phyloP scores from a whole-genome alignment of 208 protist species.

The Crithidia brevicula region DNA sequence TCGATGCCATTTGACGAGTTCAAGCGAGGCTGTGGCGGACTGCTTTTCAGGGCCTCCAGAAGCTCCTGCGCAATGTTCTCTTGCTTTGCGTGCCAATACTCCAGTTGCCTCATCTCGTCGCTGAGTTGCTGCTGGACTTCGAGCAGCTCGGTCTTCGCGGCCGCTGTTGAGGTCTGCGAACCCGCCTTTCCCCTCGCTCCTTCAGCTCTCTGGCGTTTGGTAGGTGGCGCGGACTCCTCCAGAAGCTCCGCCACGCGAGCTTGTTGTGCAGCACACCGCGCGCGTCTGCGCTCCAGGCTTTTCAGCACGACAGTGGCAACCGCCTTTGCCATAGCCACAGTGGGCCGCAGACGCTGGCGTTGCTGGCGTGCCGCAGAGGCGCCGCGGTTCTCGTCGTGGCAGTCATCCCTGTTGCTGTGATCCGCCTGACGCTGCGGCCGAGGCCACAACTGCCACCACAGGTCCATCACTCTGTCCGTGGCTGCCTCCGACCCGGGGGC shows the following conservation, averaged over 20 bases:
- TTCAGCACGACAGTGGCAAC: slow-evolving; percentile 3
- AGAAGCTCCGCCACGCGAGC: not conserved
- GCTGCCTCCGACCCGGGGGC: not conserved
- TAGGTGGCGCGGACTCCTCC: not conserved
- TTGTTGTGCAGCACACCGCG: slow-evolving; percentile 2
- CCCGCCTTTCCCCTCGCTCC: not conserved
- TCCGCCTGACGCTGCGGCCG: no score
- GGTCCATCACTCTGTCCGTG: slow-evolving; percentile 1
- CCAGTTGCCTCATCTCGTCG: not conserved
- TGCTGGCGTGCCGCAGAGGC: no score
- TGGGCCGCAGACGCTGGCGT: not conserved
- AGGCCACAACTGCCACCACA: slow-evolving; percentile 33
- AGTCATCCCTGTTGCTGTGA: no score
- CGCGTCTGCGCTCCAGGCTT: slow-evolving; percentile 15
- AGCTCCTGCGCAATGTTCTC: not conserved
- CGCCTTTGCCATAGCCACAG: slow-evolving; percentile 17
- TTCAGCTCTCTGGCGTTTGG: not conserved
- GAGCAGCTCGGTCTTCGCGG: not conserved
- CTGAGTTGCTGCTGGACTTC: not conserved
- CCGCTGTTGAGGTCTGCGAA: no score
- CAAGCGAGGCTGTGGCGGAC: not conserved
- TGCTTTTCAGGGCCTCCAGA: not conserved
- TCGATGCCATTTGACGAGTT: not conserved
- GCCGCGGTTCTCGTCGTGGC: no score
- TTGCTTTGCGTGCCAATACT: not conserved